Percentiles rank a stretch among this genome's conserved stretches.
phyloP scores from a whole-genome alignment of 2,329 filamentous ascomycete species.

The Sclerotinia borealis region DNA sequence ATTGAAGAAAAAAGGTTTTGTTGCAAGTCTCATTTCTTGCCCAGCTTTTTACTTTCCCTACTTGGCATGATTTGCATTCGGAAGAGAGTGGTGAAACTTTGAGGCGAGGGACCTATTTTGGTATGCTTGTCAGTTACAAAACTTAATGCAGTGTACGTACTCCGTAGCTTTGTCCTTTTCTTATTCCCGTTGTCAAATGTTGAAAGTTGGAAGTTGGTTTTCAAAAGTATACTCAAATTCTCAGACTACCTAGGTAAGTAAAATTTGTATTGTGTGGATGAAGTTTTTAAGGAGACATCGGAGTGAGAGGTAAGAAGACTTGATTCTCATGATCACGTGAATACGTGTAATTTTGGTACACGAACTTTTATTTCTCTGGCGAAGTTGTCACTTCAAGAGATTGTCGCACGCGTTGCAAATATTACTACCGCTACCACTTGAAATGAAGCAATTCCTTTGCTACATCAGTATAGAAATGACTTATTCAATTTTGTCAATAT shows the following conservation, averaged over 20 bases:
- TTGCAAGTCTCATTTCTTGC: conserved; percentile 11
- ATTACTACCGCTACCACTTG: no score
- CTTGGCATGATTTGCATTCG: not conserved
- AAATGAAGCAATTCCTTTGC: not conserved
- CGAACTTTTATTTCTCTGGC: not conserved
- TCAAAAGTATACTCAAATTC: no score
- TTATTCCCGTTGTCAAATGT: not conserved
- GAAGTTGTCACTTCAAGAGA: not conserved
- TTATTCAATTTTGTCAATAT: not conserved
- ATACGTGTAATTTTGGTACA: not conserved
- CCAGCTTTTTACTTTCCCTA: conserved; percentile 9
- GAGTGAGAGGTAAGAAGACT: not conserved
- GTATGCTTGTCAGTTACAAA: not conserved
- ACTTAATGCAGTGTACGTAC: not conserved
- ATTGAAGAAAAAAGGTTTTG: not conserved
- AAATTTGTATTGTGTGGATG: not conserved
- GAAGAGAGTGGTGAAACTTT: not conserved
- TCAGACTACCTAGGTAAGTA: no score
- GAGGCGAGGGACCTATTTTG: not conserved
- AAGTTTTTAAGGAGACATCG: not conserved
- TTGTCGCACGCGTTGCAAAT: not conserved
- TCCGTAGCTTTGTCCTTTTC: not conserved
- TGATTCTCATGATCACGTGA: not conserved
- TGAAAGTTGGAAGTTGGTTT: not conserved
- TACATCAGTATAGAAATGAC: not conserved